These are phyloP conservation scores for Daldinia concentrica DNA, from an alignment of 495 filamentous ascomycete species.

Conservation along the genomic window DNA sequence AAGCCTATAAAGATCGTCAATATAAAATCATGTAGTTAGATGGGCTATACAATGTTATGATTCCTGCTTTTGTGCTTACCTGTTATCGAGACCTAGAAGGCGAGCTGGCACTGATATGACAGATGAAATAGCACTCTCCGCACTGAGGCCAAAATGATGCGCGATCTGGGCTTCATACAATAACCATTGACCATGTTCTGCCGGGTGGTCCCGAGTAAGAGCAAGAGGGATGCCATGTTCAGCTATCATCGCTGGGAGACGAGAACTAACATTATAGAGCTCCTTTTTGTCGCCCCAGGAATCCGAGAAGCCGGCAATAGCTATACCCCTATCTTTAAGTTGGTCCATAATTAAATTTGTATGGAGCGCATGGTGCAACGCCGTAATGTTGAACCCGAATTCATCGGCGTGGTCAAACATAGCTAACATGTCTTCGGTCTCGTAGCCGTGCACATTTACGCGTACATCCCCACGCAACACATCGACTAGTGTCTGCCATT, in stretches of 20 bases:
- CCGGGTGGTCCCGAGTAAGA: constrained; percentile 59
- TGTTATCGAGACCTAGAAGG: constrained; percentile 55
- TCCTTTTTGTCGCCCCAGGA: constrained; percentile 62
- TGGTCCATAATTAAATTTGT: constrained; percentile 61
- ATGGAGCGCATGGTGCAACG: constrained; percentile 63
- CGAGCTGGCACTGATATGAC: constrained; percentile 60
- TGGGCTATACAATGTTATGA: too few species aligned
- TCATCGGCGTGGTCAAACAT: constrained; percentile 62
- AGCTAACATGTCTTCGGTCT: constrained; percentile 60
- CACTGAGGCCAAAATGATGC: constrained; percentile 58
- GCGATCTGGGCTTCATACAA: constrained; percentile 60
- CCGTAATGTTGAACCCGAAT: constrained; percentile 60
- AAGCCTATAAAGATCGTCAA: constrained; percentile 35
- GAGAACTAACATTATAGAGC: constrained; percentile 60
- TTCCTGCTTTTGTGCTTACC: constrained; percentile 7
- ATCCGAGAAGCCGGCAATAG: constrained; percentile 55
- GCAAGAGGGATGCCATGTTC: constrained; percentile 60
- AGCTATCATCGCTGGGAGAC: constrained; percentile 57
- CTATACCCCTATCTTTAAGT: constrained; percentile 55
- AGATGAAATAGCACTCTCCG: constrained; percentile 58
- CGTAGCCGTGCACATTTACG: constrained; percentile 65
- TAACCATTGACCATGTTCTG: constrained; percentile 54
- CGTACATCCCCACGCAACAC: constrained; percentile 61
- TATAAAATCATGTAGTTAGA: not conserved
- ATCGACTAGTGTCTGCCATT: constrained; percentile 60